Conservation (phyloP, 805 yeast species). For the Metschnikowia lochheadii region DNA sequence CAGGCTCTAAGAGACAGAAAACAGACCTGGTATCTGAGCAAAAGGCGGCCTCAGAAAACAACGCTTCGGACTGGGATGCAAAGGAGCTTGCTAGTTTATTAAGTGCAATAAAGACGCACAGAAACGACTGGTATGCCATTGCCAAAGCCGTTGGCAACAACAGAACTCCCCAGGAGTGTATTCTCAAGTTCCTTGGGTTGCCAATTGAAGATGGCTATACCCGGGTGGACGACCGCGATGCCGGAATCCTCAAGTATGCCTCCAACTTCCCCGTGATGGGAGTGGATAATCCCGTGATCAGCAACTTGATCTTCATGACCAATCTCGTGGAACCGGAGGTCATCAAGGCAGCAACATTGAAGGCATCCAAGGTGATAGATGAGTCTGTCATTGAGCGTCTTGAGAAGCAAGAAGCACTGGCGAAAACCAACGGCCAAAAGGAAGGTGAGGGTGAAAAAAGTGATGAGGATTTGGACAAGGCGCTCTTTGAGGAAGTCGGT, state of each 20-base stretch:
- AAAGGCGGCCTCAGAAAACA: background rate
- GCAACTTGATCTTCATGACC: conserved; percentile 85
- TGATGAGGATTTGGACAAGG: conserved; percentile 1
- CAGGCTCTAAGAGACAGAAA: conserved; percentile 25
- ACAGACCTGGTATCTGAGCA: background rate
- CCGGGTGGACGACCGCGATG: conserved; percentile 51
- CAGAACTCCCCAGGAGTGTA: conserved; percentile 73
- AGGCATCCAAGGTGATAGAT: conserved; percentile 53
- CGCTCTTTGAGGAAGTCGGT: conserved; percentile 7
- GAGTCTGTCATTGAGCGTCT: background rate
- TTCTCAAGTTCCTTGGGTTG: conserved; percentile 69
- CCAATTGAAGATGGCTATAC: conserved; percentile 78
- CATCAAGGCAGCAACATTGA: conserved; percentile 73
- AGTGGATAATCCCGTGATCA: conserved; percentile 88
- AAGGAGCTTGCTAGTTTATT: conserved; percentile 59
- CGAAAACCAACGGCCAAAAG: conserved; percentile 1
- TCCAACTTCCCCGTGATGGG: conserved; percentile 82
- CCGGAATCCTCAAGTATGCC: conserved; percentile 64
- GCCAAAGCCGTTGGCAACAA: conserved; percentile 60
- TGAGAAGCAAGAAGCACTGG: conserved; percentile 5
- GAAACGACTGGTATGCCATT: conserved; percentile 77
- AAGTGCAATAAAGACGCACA: conserved; percentile 56
- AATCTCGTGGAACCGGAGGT: conserved; percentile 82
- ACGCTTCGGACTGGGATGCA: conserved; percentile 55
- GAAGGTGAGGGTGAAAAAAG: conserved; percentile 1